Percentiles rank a stretch among this genome's conserved stretches.
Evolutionary conservation across 768 basidiomycete genomes (phyloP).

Genomic region (Boletus tomentosulus): DNA sequence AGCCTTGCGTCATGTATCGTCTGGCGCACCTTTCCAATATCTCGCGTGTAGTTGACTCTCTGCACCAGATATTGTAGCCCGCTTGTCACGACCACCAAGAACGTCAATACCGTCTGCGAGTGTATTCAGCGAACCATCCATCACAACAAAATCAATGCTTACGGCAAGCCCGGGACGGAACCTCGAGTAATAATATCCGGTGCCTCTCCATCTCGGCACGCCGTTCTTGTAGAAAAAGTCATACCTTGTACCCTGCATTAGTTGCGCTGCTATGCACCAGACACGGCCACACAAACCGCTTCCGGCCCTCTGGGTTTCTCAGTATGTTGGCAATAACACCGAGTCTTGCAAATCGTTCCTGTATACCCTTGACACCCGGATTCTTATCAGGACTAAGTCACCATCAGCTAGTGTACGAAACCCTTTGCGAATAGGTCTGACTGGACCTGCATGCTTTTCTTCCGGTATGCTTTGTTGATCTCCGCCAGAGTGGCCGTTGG

Average conservation of each 20-base stretch:
- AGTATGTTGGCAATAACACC: slow-evolving; percentile 84
- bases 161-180: slow-evolving; percentile 91
- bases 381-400: slow-evolving; percentile 88
- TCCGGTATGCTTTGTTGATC: slow-evolving; percentile 88
- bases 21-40: slow-evolving; percentile 62
- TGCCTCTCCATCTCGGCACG: slow-evolving; percentile 94
- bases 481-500: slow-evolving; percentile 68
- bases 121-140: background rate
- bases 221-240: slow-evolving; percentile 98
- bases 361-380: slow-evolving; percentile 71
- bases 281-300: slow-evolving; percentile 50
- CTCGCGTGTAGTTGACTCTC: slow-evolving; percentile 68
- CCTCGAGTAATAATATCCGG: slow-evolving; percentile 94
- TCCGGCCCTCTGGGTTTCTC: slow-evolving; percentile 66
- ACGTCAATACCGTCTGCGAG: slow-evolving; percentile 64
- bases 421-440: slow-evolving; percentile 38
- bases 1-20: slow-evolving; percentile 59
- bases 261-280: background rate
- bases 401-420: slow-evolving; percentile 3
- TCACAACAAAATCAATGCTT: slow-evolving; percentile 20
- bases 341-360: slow-evolving; percentile 89
- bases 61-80: slow-evolving; percentile 80
- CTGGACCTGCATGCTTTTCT: slow-evolving; percentile 88
- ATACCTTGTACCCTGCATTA: slow-evolving; percentile 46
- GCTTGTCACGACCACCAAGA: slow-evolving; percentile 76